A percentile compares a stretch with the other conserved stretches of the same genome.
These are phyloP conservation scores for Neocallimastix lanati DNA, from an alignment of 192 early-diverging fungal species.

Conservation along the genomic window DNA sequence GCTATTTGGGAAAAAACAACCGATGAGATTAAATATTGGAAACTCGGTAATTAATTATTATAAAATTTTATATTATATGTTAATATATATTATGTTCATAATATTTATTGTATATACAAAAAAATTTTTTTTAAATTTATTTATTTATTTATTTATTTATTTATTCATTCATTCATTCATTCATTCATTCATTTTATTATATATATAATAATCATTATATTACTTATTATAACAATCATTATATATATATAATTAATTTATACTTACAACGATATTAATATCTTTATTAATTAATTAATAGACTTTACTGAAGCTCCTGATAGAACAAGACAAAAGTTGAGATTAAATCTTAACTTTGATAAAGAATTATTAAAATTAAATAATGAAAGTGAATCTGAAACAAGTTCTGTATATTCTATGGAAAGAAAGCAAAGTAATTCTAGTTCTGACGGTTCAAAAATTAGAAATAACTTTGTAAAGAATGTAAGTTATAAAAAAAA, in stretches of 20 bases:
- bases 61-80: too few relatives aligned
- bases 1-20: background rate
- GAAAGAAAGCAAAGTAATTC: background rate
- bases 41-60: background rate
- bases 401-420: background rate
- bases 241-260: too few relatives aligned
- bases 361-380: conserved; percentile 1
- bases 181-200: too few relatives aligned
- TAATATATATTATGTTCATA: too few relatives aligned
- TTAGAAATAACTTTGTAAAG: conserved; percentile 6
- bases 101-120: too few relatives aligned
- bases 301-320: conserved; percentile 18
- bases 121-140: too few relatives aligned
- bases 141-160: too few relatives aligned
- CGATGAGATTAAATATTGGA: background rate
- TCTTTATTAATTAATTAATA: background rate
- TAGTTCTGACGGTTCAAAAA: background rate
- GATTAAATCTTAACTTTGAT: conserved; percentile 9
- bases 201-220: too few relatives aligned
- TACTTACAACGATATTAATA: too few relatives aligned
- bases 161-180: too few relatives aligned
- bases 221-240: too few relatives aligned
- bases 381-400: conserved; percentile 4
- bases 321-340: conserved; percentile 34
- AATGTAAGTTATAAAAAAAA: background rate